Percentiles rank a stretch among this genome's conserved stretches.
Conservation (phyloP, 805 yeast species). For the Saccharomyces kudriavzevii region DNA sequence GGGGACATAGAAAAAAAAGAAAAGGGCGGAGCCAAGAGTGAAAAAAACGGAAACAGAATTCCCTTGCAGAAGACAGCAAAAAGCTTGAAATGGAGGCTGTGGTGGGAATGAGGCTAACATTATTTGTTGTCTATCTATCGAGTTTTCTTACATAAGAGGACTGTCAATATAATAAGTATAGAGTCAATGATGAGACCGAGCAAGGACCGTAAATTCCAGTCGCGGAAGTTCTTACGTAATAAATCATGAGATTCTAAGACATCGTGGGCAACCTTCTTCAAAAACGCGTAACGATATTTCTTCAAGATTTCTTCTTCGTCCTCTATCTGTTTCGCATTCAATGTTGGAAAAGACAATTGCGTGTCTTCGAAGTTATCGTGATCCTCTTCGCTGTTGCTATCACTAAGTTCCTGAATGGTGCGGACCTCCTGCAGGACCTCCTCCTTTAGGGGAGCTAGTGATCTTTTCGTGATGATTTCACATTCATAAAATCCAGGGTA, state of each 20-base stretch:
- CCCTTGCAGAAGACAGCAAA: background rate
- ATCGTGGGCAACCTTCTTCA: conserved; percentile 9
- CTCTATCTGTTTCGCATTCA: background rate
- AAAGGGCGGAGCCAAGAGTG: background rate
- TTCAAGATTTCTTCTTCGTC: background rate
- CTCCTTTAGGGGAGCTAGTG: background rate
- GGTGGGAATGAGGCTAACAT: background rate
- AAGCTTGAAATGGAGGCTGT: background rate
- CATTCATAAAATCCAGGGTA: conserved; percentile 25
- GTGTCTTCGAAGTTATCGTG: background rate
- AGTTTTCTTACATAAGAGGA: background rate
- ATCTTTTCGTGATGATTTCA: conserved; percentile 5
- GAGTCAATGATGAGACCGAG: conserved; percentile 2
- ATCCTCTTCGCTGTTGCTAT: background rate
- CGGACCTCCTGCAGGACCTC: conserved; percentile 4
- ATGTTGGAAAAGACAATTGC: background rate
- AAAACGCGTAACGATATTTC: conserved; percentile 3
- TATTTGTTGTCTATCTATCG: background rate
- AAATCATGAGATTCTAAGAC: conserved; percentile 13
- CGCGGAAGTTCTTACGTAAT: conserved; percentile 7
- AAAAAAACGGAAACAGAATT: background rate
- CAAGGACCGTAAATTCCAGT: conserved; percentile 13
- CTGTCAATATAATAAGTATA: background rate
- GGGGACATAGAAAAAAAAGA: conserved; percentile 4
- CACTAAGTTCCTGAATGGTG: conserved; percentile 3